Percentiles rank a stretch among this genome's conserved stretches.
Evolutionary conservation across 2,329 filamentous ascomycete genomes (phyloP).

Genomic region (Fusarium paranaense): DNA sequence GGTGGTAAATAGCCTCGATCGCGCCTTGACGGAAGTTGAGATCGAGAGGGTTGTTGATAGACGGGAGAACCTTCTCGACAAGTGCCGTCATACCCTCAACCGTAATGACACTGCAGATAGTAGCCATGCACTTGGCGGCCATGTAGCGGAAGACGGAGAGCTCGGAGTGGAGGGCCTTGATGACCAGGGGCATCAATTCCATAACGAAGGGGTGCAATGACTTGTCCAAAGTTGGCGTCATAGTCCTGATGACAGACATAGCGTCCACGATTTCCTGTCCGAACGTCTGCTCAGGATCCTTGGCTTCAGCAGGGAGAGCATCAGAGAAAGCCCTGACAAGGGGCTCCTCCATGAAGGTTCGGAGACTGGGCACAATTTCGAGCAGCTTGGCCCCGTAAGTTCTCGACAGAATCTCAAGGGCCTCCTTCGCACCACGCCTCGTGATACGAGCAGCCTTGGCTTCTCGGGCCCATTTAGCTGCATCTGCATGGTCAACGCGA

Average conservation of each 20-base stretch:
- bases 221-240: conserved; percentile 88
- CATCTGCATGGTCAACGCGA: conserved; percentile 90
- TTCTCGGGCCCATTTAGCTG: conserved; percentile 89
- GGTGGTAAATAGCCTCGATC: conserved; percentile 94
- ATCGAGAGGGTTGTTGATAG: conserved; percentile 91
- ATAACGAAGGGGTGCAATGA: conserved; percentile 84
- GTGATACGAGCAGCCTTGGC: conserved; percentile 91
- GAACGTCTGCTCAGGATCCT: conserved; percentile 77
- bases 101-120: conserved; percentile 95
- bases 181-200: conserved; percentile 84
- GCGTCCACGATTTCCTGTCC: conserved; percentile 96
- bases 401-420: conserved; percentile 85
- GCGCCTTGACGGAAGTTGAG: conserved; percentile 91
- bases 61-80: conserved; percentile 91
- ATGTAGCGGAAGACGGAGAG: conserved; percentile 95
- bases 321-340: conserved; percentile 79
- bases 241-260: conserved; percentile 89
- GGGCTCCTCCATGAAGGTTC: conserved; percentile 83
- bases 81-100: conserved; percentile 96
- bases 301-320: conserved; percentile 78
- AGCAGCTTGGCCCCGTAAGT: conserved; percentile 84
- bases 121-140: conserved; percentile 96
- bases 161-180: conserved; percentile 86
- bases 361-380: conserved; percentile 85
- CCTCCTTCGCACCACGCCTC: conserved; percentile 92